Conservation (phyloP, 164 flowering plant genomes). For the Nelumbo lutea region DNA sequence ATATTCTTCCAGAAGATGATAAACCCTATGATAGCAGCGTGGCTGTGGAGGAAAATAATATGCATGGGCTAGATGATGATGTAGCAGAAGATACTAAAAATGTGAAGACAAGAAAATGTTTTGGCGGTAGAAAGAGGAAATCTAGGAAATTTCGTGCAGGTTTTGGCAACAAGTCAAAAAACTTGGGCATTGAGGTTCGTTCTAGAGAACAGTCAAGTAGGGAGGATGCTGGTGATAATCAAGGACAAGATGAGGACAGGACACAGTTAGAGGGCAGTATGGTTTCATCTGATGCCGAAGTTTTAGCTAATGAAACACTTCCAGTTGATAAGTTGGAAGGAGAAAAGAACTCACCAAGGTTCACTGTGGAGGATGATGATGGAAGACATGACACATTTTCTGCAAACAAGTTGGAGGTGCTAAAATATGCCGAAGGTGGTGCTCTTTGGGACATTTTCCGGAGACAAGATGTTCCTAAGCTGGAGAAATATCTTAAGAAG, state of each 20-base stretch:
- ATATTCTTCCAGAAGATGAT: no score
- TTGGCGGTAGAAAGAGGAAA: not conserved
- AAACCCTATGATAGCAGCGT: not conserved
- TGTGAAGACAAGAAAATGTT: not conserved
- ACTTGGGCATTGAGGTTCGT: not conserved
- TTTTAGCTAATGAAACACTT: not conserved
- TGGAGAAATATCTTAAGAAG: conserved; percentile 28
- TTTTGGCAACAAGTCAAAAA: not conserved
- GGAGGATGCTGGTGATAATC: not conserved
- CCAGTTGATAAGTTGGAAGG: not conserved
- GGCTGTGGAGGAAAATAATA: not conserved
- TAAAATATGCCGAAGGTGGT: conserved; percentile 17
- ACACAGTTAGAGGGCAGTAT: not conserved
- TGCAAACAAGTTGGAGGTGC: conserved; percentile 1
- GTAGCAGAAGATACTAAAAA: not conserved
- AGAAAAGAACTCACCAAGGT: not conserved
- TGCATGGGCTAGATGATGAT: not conserved
- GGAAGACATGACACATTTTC: not conserved
- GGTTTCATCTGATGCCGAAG: not conserved
- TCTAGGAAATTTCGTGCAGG: not conserved
- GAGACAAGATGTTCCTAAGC: conserved; percentile 30
- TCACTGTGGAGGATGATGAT: not conserved
- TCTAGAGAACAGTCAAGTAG: not conserved
- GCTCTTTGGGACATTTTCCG: conserved; percentile 41
- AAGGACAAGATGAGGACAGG: not conserved